Evolutionary conservation across 495 filamentous ascomycete species (phyloP), one percentile per base, ranked within the genome.

Genomic region (Aspergillus cavernicola): DNA sequence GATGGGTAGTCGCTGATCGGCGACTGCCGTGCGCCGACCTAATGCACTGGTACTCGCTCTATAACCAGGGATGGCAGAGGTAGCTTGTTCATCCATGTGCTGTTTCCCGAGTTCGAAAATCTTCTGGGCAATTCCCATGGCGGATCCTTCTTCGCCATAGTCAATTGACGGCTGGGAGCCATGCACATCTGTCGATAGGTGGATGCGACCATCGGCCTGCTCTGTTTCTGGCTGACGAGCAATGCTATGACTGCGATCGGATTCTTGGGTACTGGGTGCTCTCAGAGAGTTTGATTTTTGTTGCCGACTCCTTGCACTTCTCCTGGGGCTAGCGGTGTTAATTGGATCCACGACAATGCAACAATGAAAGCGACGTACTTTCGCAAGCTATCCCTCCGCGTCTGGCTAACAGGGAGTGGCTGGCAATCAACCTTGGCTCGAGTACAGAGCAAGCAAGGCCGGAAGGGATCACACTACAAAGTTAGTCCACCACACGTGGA

Each of bases 41-140:
- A 37, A 39, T 11, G 23, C 47, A 31, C 32, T 45, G 41, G 44
- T 43, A 11, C 55, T 58, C 20, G 50, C 57, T 11, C 41, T 50
- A 20, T 66, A 63, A 1, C 66, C 66, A n/a, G 66, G 66, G 19
- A 68, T 68, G n/a, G 66, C 66, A 12, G 54, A 64, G 10, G 66
- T 66, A 15, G 59, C 56, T 20, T 56, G 61, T 29, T 62, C 61
- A 31, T 62, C 60, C 4, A 65, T 52, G 26, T 53, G 60, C 15
- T 63, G 60, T 19, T 55, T 58, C 19, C 52, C 57, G 15, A 65
- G 52, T 38, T 57, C 58, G 54, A 53, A 61, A 7, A 64, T 64
- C 40, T 61, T 62, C 18, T 52, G 57, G 26, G 63, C 58, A 36
- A 68, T 62, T 12, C 65, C 65, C 40, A 65, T 52, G 0, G 63